Conservation (phyloP, 441 rosid genomes). For the Sinapis alba region DNA sequence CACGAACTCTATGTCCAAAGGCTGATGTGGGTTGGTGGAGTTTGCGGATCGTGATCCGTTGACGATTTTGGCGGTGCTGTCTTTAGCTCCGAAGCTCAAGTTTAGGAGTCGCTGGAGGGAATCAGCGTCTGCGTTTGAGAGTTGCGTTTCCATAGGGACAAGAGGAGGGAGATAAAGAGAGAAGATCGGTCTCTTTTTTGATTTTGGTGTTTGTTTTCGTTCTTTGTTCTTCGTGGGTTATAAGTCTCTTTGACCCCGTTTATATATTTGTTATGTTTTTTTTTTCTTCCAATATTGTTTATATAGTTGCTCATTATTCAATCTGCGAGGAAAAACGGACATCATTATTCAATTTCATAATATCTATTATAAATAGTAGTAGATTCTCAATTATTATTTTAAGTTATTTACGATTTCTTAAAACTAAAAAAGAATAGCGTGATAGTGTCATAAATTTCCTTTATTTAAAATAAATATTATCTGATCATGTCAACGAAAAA, state of each 20-base stretch:
- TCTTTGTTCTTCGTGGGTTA: constrained; percentile 1
- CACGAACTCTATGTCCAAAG: constrained; percentile 40
- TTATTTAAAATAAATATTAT: background rate
- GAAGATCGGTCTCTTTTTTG: background rate
- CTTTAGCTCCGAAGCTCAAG: background rate
- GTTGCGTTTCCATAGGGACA: constrained; percentile 11
- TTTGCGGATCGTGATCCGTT: background rate
- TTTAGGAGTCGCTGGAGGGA: background rate
- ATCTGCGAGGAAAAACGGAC: background rate
- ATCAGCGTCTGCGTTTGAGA: background rate
- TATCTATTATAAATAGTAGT: background rate
- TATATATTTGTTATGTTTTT: background rate
- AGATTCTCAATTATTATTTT: background rate
- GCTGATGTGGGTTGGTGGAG: background rate
- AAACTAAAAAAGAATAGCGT: background rate
- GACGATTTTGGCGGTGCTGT: background rate
- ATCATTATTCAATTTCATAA: background rate
- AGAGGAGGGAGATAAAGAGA: background rate
- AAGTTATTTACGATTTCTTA: background rate
- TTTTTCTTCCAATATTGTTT: background rate
- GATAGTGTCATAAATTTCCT: background rate
- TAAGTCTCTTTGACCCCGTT: background rate
- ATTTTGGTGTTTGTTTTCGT: constrained; percentile 4
- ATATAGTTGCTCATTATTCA: background rate
- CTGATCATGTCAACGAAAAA: background rate